Conservation (phyloP, 164 flowering plant species). For the Macadamia tetraphylla region DNA sequence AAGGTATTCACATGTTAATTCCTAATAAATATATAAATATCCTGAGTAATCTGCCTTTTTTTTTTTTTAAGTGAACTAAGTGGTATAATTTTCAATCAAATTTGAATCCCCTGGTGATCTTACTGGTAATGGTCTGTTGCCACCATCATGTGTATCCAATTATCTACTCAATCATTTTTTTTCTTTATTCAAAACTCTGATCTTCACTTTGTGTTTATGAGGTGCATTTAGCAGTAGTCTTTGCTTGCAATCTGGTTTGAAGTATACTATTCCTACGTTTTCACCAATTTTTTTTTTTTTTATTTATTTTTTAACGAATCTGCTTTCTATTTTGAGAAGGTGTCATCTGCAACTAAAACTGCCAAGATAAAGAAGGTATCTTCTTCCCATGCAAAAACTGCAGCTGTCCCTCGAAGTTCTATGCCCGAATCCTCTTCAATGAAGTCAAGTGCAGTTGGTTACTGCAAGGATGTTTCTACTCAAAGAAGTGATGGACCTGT, state of each 20-base stretch:
- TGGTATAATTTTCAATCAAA: no score
- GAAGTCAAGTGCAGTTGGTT: slow-evolving; percentile 26
- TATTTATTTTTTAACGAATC: not conserved
- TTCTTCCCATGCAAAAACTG: slow-evolving; percentile 17
- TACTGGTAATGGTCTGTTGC: not conserved
- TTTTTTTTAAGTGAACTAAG: no score
- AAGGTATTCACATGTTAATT: no score
- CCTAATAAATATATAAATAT: no score
- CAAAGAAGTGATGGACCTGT: slow-evolving; percentile 24
- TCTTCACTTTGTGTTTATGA: not conserved
- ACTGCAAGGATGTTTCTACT: slow-evolving; percentile 21
- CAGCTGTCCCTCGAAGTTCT: slow-evolving; percentile 16
- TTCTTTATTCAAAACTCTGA: not conserved
- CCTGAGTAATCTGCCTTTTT: not conserved
- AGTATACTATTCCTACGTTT: no score
- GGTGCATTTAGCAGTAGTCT: not conserved
- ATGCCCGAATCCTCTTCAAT: slow-evolving; percentile 22
- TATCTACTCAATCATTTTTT: no score
- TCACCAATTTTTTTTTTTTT: no score
- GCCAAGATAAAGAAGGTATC: slow-evolving; percentile 46
- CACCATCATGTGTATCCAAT: not conserved
- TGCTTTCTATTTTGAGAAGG: slow-evolving; percentile 25
- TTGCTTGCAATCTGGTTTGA: not conserved
- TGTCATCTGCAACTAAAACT: slow-evolving; percentile 33
- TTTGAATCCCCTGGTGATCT: not conserved